Percentiles rank a stretch among this genome's conserved stretches.
Conservation (phyloP, 2,329 filamentous ascomycete species). For the Ophiostoma perfectum region DNA sequence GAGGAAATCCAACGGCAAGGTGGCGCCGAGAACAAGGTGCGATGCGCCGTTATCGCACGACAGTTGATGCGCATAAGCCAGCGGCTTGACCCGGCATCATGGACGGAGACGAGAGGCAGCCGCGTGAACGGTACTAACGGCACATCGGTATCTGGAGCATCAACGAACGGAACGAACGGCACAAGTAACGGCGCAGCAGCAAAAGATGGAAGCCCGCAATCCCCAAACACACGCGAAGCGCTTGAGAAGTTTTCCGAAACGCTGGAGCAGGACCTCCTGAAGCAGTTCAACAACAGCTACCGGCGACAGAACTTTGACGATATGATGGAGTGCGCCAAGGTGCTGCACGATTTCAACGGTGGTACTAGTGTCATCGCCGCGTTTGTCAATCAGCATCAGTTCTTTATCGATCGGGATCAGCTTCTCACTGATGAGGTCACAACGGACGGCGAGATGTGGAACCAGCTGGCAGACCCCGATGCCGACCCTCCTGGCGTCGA, state of each 20-base stretch:
- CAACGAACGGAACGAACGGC: conserved; percentile 35
- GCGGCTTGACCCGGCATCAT: conserved; percentile 72
- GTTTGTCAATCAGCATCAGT: conserved; percentile 98
- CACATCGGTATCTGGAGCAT: conserved; percentile 37
- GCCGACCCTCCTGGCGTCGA: conserved; percentile 87
- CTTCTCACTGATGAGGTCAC: conserved; percentile 80
- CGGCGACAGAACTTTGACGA: conserved; percentile 91
- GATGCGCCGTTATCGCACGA: conserved; percentile 87
- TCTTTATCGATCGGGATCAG: conserved; percentile 96
- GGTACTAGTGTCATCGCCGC: conserved; percentile 90
- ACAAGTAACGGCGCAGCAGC: conserved; percentile 37
- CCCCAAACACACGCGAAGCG: conserved; percentile 71
- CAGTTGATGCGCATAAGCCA: conserved; percentile 93
- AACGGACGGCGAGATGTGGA: conserved; percentile 74
- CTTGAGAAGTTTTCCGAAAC: conserved; percentile 97
- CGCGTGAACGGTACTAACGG: conserved; percentile 41
- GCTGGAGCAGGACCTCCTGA: conserved; percentile 87
- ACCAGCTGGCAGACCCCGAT: conserved; percentile 89
- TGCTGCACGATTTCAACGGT: conserved; percentile 91
- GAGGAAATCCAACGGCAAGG: conserved; percentile 84
- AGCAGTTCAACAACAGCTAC: conserved; percentile 97
- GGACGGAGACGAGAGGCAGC: conserved; percentile 57
- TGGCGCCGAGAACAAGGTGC: conserved; percentile 84
- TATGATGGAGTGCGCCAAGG: conserved; percentile 95
- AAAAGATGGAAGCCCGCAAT: conserved; percentile 32